phyloP scores from a whole-genome alignment of 495 filamentous ascomycete genomes.

The Melanomma pulvis-pyrius region DNA sequence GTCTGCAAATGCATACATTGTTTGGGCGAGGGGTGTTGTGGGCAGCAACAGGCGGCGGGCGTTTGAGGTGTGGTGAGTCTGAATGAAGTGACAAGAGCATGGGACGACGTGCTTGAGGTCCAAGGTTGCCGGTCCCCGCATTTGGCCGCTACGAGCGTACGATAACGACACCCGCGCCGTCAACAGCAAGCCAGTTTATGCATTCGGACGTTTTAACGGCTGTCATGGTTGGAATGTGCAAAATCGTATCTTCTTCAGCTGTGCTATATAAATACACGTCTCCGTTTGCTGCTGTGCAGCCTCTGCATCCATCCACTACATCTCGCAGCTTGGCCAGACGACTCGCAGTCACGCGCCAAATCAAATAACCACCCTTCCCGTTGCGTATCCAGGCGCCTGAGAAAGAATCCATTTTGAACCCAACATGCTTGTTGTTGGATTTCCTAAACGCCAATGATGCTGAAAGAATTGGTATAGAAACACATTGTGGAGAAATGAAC shows the following conservation, averaged over 20 bases:
- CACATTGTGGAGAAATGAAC: background rate
- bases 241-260: slow-evolving; percentile 1
- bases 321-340: background rate
- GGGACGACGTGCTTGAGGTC: slow-evolving; percentile 31
- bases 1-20: slow-evolving; percentile 29
- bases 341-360: slow-evolving; percentile 11
- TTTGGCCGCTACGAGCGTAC: background rate
- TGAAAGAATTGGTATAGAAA: slow-evolving; percentile 5
- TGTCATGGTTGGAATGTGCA: background rate
- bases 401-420: background rate
- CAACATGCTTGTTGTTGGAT: slow-evolving; percentile 3
- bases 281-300: background rate
- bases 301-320: background rate
- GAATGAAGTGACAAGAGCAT: slow-evolving; percentile 9
- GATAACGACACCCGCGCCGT: slow-evolving; percentile 21
- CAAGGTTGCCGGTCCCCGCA: slow-evolving; percentile 21
- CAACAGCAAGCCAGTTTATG: background rate
- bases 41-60: background rate
- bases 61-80: background rate
- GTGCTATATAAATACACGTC: slow-evolving; percentile 17
- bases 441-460: slow-evolving; percentile 22
- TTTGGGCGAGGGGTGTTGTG: slow-evolving; percentile 6
- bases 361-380: background rate
- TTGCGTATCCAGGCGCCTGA: slow-evolving; percentile 1
- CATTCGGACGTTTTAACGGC: background rate